A percentile compares a stretch with the other conserved stretches of the same genome.
phyloP scores from a whole-genome alignment of 371 early-diverging fungal species.

The Mucor lusitanicus region DNA sequence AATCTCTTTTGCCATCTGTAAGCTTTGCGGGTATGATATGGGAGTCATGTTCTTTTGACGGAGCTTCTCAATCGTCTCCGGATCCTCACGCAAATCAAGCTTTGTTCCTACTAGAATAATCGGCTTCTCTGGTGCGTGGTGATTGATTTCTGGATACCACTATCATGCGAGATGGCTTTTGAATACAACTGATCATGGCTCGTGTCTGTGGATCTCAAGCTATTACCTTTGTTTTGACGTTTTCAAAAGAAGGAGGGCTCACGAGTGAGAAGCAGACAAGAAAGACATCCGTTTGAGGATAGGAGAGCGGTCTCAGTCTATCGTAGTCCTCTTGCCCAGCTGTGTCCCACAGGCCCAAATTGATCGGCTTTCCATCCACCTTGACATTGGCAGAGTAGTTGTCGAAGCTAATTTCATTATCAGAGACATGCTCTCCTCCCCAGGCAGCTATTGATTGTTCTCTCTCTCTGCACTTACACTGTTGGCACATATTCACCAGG shows the following conservation, averaged over 20 bases:
- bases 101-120: conserved; percentile 76
- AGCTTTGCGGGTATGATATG: conserved; percentile 71
- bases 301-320: conserved; percentile 80
- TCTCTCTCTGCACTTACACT: conserved; percentile 56
- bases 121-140: conserved; percentile 63
- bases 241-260: conserved; percentile 78
- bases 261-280: conserved; percentile 86
- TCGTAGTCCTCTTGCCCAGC: conserved; percentile 92
- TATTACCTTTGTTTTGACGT: conserved; percentile 77
- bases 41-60: conserved; percentile 73
- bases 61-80: conserved; percentile 58
- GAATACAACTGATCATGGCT: neutral
- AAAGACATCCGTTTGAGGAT: conserved; percentile 90
- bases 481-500: conserved; percentile 83
- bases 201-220: neutral
- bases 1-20: conserved; percentile 78
- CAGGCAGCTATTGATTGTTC: neutral
- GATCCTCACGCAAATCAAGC: conserved; percentile 66
- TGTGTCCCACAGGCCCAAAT: conserved; percentile 91
- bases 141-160: conserved; percentile 71
- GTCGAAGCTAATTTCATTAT: conserved; percentile 59
- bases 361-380: conserved; percentile 84
- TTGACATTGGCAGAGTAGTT: conserved; percentile 86
- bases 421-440: neutral
- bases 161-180: conserved; percentile 13